Conservation (phyloP, 768 basidiomycete genomes). For the Podaxis sp. region DNA sequence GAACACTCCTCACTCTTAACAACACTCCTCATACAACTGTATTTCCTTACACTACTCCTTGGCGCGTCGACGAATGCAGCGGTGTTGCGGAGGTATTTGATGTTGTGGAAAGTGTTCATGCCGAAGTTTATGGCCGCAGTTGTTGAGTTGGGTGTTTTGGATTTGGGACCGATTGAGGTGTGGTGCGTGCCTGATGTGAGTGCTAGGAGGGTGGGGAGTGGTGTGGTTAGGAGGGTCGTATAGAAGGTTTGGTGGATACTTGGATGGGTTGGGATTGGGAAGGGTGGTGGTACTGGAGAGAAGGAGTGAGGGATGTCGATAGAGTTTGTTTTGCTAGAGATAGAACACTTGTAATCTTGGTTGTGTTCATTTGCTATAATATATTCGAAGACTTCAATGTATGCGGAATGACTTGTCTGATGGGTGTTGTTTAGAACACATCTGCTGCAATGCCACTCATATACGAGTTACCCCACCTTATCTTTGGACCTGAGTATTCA, state of each 20-base stretch:
- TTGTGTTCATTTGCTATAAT: no score
- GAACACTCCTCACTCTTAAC: conserved; percentile 49
- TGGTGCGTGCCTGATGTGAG: no score
- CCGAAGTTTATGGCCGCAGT: conserved; percentile 85
- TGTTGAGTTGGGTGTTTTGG: conserved; percentile 64
- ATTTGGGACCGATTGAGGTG: conserved; percentile 31
- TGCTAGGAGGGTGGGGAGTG: conserved; percentile 32
- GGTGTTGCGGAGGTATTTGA: conserved; percentile 78
- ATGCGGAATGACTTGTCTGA: no score
- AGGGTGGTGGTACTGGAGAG: background rate
- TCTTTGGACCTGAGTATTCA: no score
- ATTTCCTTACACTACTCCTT: conserved; percentile 63
- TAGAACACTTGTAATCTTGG: no score
- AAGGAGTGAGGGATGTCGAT: background rate
- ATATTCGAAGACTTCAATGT: no score
- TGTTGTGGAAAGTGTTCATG: conserved; percentile 99
- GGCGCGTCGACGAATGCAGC: conserved; percentile 75
- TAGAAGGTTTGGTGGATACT: conserved; percentile 9
- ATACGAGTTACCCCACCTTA: no score
- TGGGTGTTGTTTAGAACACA: no score
- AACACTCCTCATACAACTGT: conserved; percentile 64
- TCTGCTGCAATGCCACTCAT: no score
- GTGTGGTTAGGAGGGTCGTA: conserved; percentile 63
- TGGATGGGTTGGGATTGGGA: conserved; percentile 15
- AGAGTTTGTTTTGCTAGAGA: no score